Evolutionary conservation across 1,284 basidiomycete species (phyloP), one percentile per base, ranked within the genome.

Genomic region (Ustanciosporium gigantosporum): DNA sequence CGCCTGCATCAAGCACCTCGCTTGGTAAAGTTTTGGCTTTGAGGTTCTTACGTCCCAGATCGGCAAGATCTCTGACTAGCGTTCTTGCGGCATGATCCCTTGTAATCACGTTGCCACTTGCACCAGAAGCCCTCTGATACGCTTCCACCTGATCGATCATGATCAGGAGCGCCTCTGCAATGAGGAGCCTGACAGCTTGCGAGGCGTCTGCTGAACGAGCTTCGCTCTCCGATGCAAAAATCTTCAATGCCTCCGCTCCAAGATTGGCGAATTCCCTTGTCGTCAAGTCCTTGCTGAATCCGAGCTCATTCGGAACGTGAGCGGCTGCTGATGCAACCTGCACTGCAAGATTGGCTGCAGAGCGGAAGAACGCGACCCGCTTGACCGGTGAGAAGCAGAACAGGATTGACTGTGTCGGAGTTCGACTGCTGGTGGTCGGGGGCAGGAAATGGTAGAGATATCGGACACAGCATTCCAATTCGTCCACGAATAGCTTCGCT

Each of bases 91-190:
- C 27, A 29, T 29, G 11, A 29, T 29, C 27, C 27, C 27, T 9
- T 29, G 27, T 11, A 29, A 11, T 9, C 11, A 29, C 27, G 11
- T 9, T 29, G 9, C 27, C 27, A n/a, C 27, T 9, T 11, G 9
- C 11, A 11, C 27, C 27, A n/a, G 29, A n/a, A 24, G 8, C 16
- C 14, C 7, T 11, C 21, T 36, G 31, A 13, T 35, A 51, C 3
- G 31, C 16, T n/a, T 38, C 32, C 31, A 45, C 49, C 2, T 36
- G 27, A 14, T 52, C 25, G 17, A 51, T 35, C 2, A 41, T 41
- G 2, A 29, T 25, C 5, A 61, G 38, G 7, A 61, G 47, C 2
- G 58, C 58, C n/a, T 61, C 51, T 7, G 36, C 44, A n/a, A n/a
- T n/a, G n/a, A n/a, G n/a, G n/a, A n/a, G n/a, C n/a, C n/a, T n/a